phyloP scores from a whole-genome alignment of 1,284 basidiomycete species.

The Ganoderma leucocontextum region DNA sequence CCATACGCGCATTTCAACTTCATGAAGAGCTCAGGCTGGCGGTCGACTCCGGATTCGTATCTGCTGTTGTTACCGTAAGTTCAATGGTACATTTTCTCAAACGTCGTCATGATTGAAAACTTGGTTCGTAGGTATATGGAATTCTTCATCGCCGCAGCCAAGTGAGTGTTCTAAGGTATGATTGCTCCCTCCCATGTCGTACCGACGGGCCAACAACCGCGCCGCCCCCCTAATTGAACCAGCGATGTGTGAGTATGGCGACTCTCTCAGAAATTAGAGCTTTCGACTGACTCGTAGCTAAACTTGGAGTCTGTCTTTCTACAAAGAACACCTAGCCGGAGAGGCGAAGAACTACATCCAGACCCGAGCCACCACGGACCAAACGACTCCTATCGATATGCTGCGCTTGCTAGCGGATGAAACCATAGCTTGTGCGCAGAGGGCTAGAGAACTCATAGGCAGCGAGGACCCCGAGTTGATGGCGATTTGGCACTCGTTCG shows the following conservation, averaged over 20 bases:
- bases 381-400: slow-evolving; percentile 4
- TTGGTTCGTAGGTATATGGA: slow-evolving; percentile 32
- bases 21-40: slow-evolving; percentile 26
- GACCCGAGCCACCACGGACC: slow-evolving; percentile 21
- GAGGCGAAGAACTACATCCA: slow-evolving; percentile 27
- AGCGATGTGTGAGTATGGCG: slow-evolving; percentile 9
- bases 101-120: too few species aligned
- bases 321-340: slow-evolving; percentile 22
- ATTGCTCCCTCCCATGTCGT: too few species aligned
- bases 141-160: slow-evolving; percentile 26
- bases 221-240: neutral
- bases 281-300: too few species aligned
- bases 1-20: slow-evolving; percentile 32
- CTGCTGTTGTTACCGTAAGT: slow-evolving; percentile 31
- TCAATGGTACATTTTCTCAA: too few species aligned
- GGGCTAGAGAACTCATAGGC: slow-evolving; percentile 8
- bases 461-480: slow-evolving; percentile 16
- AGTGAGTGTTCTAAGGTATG: slow-evolving; percentile 16
- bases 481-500: slow-evolving; percentile 20
- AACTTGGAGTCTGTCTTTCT: slow-evolving; percentile 23
- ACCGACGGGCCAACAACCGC: neutral
- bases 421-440: slow-evolving; percentile 8
- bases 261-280: too few species aligned
- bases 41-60: slow-evolving; percentile 24
- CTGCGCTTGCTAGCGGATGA: slow-evolving; percentile 22